Base-by-base conservation (phyloP, 805 yeast species). In the Hanseniaspora jakobsenii region DNA sequence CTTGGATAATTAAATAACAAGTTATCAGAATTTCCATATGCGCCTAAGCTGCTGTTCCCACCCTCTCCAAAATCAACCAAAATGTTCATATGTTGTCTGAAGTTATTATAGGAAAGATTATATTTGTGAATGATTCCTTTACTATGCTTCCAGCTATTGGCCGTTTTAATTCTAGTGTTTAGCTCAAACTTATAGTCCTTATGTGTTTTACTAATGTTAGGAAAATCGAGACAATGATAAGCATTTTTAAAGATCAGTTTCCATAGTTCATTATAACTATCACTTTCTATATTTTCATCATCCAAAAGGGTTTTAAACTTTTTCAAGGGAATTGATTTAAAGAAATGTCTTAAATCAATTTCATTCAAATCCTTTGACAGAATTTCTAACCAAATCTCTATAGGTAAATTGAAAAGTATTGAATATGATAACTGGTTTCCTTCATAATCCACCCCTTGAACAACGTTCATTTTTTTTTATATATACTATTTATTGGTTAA, bases 221-320 rank as follows among this genome's bases (percentile, higher is more conserved):
- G 67, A 53, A 66, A 66, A 19, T 49, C 43, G 17, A 52, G 50
- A 0, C 63, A 55, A 12, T 55, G 48, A 36, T 56, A 57, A 17
- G 52, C 55, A 21, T 61, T 51, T 10, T 54, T 48, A 46, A 66
- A 64, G 29, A 66, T 51, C 43, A 58, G 59, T 49, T 65, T 65
- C 71, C 70, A 66, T 8, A 66, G 51, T 47, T 66, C 71, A 35
- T 66, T 65, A 50, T 66, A 35, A 7, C 18, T 24, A 4, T 7
- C 12, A n/a, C n/a, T 42, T 28, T 36, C 22, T 5, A 16, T 28
- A 3, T 21, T 28, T 6, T 42, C 31, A 9, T 8, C 9, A 9
- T 32, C 29, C 6, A 35, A 35, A 6, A 42, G 18, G 6, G 22
- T 19, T 13, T 42, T 18, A 23, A 42, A 42, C n/a, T 35, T 42